Evolutionary conservation across 495 filamentous ascomycete genomes (phyloP).

Genomic region (Podospora pseudocomata): DNA sequence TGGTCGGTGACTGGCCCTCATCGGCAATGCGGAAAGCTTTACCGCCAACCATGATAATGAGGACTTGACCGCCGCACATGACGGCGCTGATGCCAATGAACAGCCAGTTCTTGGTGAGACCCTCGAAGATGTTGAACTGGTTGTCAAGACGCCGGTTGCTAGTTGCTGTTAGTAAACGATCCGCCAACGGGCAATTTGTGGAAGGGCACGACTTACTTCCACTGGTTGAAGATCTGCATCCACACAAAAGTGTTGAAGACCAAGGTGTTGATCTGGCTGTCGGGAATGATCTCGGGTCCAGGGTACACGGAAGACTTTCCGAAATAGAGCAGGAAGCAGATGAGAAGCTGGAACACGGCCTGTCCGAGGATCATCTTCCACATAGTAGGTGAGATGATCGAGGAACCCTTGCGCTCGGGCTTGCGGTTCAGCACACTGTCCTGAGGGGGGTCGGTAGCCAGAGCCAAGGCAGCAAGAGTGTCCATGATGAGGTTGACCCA

Average conservation of each 20-base stretch:
- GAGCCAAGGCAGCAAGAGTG: conserved; percentile 79
- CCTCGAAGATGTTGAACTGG: conserved; percentile 84
- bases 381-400: conserved; percentile 80
- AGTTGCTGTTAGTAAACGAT: conserved; percentile 18
- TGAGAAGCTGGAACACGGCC: conserved; percentile 72
- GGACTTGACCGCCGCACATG: conserved; percentile 75
- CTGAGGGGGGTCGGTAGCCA: conserved; percentile 80
- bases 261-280: conserved; percentile 60
- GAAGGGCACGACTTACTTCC: conserved; percentile 60
- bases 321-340: conserved; percentile 79
- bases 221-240: conserved; percentile 97
- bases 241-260: conserved; percentile 95
- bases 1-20: conserved; percentile 52
- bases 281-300: conserved; percentile 33
- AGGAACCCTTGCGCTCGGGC: conserved; percentile 73
- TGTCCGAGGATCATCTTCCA: conserved; percentile 96
- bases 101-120: conserved; percentile 70
- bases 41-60: conserved; percentile 76
- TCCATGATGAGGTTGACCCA: conserved; percentile 97
- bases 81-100: conserved; percentile 78
- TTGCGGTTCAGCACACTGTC: conserved; percentile 76
- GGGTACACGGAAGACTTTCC: conserved; percentile 61
- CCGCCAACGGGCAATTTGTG: neutral
- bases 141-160: conserved; percentile 86
- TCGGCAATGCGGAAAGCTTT: conserved; percentile 67